Base-by-base conservation (phyloP, 805 yeast genomes). In the Wickerhamiella shivajii region DNA sequence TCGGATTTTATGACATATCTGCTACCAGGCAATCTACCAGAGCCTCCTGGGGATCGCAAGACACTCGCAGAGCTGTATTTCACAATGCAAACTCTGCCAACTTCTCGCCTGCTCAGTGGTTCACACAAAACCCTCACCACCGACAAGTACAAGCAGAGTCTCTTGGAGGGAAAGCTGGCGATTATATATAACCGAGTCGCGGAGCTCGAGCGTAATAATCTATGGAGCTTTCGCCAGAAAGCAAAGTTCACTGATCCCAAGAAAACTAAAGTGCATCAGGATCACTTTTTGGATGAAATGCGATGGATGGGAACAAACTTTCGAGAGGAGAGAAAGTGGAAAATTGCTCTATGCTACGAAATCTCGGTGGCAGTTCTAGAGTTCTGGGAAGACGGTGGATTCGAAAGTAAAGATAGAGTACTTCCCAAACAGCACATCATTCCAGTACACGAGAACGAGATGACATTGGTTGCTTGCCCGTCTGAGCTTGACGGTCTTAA, bases 141-240 rank as follows among this genome's bases (percentile, higher is more conserved):
- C 0, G 87, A 81, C 33, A 71, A 79, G 37, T 90, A 71, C 56
- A 93, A 83, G 49, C 69, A 77, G 46, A 80, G 93, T 0, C 59
- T 85, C 21, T 68, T 81, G 10, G 98, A 90, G 50, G 94, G 95
- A 3, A 78, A 85, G 50, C 74, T 87, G 3, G 80, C 93, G 0
- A 95, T 84, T 8, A 72, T 83, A 13, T 78, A 83, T 46, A 77
- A 92, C 2, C 64, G 97, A 40, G 85, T 90, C 29, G 97, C 87
- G 49, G 97, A 87, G 52, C 63, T 90, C 41, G 81, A 83, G 52
- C 63, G 93, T 29, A 76, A 77, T 38, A 78, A 80, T 2, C 74
- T 79, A 46, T 90, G 98, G 97, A 76, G 93, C 15, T 60, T 90
- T 34, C 65, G 93, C 34, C 98, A 90, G 52, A 93, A 93, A 0